Evolutionary conservation across 2,329 filamentous ascomycete species (phyloP).

Genomic region (Colletotrichum filicis): DNA sequence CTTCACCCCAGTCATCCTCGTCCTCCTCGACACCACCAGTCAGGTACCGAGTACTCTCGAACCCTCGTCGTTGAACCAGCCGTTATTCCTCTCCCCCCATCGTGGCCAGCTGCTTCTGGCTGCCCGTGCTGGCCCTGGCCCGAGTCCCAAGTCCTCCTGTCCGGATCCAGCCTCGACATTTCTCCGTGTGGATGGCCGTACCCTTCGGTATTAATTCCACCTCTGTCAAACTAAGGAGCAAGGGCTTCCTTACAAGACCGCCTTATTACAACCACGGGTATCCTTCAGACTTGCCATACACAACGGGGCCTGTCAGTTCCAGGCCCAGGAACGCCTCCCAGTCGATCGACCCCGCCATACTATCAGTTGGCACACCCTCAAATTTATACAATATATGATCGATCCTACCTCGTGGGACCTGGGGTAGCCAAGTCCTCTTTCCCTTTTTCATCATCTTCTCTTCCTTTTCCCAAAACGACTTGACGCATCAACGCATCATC

Average conservation of each 20-base stretch:
- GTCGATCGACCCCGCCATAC: slow-evolving; percentile 53
- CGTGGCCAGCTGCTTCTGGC: slow-evolving; percentile 37
- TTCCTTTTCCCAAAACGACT: slow-evolving; percentile 39
- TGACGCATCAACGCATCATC: slow-evolving; percentile 26
- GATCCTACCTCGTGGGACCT: slow-evolving; percentile 40
- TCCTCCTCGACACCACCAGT: slow-evolving; percentile 40
- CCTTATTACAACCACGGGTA: slow-evolving; percentile 45
- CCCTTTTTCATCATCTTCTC: slow-evolving; percentile 39
- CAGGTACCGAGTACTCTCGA: slow-evolving; percentile 51
- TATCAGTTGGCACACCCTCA: slow-evolving; percentile 48
- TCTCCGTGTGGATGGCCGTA: slow-evolving; percentile 56
- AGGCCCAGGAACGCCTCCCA: slow-evolving; percentile 44
- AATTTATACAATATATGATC: slow-evolving; percentile 50
- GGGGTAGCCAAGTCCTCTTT: slow-evolving; percentile 37
- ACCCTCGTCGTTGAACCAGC: slow-evolving; percentile 33
- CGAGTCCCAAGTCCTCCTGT: slow-evolving; percentile 38
- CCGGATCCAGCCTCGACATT: slow-evolving; percentile 58
- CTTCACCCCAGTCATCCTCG: not conserved
- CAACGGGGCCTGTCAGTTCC: slow-evolving; percentile 52
- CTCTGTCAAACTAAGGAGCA: slow-evolving; percentile 56
- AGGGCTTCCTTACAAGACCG: slow-evolving; percentile 50
- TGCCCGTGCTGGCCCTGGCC: slow-evolving; percentile 53
- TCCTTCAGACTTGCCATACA: slow-evolving; percentile 50
- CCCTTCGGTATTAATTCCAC: slow-evolving; percentile 59
- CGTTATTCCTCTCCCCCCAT: slow-evolving; percentile 33